Conservation (phyloP, 2,329 filamentous ascomycete genomes). For the Aspergillus texensis region DNA sequence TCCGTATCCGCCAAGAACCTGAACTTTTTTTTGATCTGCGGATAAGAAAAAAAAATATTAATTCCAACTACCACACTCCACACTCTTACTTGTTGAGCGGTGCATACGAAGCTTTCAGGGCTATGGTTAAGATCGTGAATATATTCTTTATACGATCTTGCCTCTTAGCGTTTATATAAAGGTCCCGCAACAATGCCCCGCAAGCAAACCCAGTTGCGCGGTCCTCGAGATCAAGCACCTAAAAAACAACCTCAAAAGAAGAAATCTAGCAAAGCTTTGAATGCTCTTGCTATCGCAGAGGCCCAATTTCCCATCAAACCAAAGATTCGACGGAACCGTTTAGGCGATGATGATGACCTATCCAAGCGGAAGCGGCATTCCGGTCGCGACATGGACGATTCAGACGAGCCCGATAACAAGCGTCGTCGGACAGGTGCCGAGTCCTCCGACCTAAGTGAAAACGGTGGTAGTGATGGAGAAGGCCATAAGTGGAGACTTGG, state of each 20-base stretch:
- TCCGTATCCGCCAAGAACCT: slow-evolving; percentile 35
- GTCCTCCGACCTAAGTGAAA: slow-evolving; percentile 57
- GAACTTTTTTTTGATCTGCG: slow-evolving; percentile 32
- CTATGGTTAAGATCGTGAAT: slow-evolving; percentile 10
- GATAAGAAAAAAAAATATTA: slow-evolving; percentile 27
- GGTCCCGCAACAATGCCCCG: slow-evolving; percentile 41
- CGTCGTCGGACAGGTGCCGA: slow-evolving; percentile 43
- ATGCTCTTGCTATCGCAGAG: slow-evolving; percentile 69
- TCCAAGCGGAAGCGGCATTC: slow-evolving; percentile 41
- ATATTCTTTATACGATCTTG: slow-evolving; percentile 4
- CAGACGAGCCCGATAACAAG: slow-evolving; percentile 47
- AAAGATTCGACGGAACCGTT: slow-evolving; percentile 59
- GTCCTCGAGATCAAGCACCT: slow-evolving; percentile 39
- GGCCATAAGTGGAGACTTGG: slow-evolving; percentile 85
- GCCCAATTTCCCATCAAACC: slow-evolving; percentile 55
- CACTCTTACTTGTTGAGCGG: slow-evolving; percentile 15
- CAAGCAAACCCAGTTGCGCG: slow-evolving; percentile 42
- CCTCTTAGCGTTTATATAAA: slow-evolving; percentile 4
- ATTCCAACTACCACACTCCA: slow-evolving; percentile 16
- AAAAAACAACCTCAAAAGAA: slow-evolving; percentile 54
- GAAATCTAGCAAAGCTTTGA: slow-evolving; percentile 51
- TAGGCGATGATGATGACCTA: slow-evolving; percentile 60
- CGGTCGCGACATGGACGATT: slow-evolving; percentile 47
- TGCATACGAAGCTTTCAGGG: slow-evolving; percentile 14
- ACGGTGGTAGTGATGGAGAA: slow-evolving; percentile 80